A percentile compares a stretch with the other conserved stretches of the same genome.
Conservation (phyloP, 805 yeast genomes). For the Zygosaccharomyces kombuchaensis region DNA sequence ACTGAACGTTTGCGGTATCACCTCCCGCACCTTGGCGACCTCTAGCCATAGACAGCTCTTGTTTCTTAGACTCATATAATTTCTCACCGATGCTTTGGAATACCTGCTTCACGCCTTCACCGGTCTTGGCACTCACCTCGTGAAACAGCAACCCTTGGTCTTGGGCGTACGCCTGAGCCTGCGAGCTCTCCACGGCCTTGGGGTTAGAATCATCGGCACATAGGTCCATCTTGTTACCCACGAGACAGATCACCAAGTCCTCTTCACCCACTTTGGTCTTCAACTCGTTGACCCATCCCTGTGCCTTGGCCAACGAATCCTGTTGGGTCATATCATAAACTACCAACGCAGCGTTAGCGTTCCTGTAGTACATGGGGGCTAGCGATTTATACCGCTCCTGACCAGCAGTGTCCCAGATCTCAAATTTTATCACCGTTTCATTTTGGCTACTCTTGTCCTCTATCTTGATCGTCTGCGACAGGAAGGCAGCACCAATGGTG, state of each 20-base stretch:
- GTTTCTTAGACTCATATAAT: constrained; percentile 32
- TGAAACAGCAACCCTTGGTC: constrained; percentile 48
- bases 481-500: constrained; percentile 98
- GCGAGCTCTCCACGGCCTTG: constrained; percentile 42
- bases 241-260: constrained; percentile 72
- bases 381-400: constrained; percentile 80
- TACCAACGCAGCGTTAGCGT: constrained; percentile 78
- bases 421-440: constrained; percentile 43
- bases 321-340: constrained; percentile 78
- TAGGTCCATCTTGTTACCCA: constrained; percentile 83
- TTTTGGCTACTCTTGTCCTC: constrained; percentile 17
- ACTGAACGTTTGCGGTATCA: constrained; percentile 29
- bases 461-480: constrained; percentile 66
- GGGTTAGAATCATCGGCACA: constrained; percentile 36
- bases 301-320: constrained; percentile 71
- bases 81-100: constrained; percentile 49
- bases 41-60: constrained; percentile 14
- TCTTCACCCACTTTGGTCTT: constrained; percentile 72
- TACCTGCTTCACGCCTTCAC: constrained; percentile 44
- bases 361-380: constrained; percentile 80
- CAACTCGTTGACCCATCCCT: constrained; percentile 87
- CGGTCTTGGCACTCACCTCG: constrained; percentile 59
- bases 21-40: constrained; percentile 12
- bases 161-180: constrained; percentile 52
- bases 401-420: constrained; percentile 96